Evolutionary conservation across 1,284 basidiomycete genomes (phyloP), one percentile per base, ranked within the genome.

Genomic region (Irpex sp.): DNA sequence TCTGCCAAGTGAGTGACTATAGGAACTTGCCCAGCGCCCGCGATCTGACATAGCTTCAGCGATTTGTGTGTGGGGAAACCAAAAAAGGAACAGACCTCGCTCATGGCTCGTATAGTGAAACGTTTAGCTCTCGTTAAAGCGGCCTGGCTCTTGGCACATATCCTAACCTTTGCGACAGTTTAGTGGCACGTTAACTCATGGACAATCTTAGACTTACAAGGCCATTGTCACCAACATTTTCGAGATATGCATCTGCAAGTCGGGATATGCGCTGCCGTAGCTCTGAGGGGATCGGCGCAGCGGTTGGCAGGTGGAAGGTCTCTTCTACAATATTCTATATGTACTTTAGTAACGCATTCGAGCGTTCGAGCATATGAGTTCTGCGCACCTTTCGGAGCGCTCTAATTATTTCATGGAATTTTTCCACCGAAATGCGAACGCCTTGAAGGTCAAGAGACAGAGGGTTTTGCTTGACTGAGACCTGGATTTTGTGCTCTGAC

Each of bases 261-360:
- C 88, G 84, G n/a, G 90, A 91, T 66, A 92, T 83, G 31, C 80
- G 80, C 65, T 86, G 84, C 5, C 88, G 67, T 11, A 85, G 68
- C 65, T 83, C 80, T 5, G 73, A 66, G 1, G 74, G 75, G 31
- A 89, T 70, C 9, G 75, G 73, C 59, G 69, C 70, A 49, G 74
- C 69, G 0, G 78, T 74, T n/a, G 85, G 86, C 21, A 88, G 72
- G 60, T 78, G 72, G 53, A 84, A 76, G 17, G 71, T 74, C 50
- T 85, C 81, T 63, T 83, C 77, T 37, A 77, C 70, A 46, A 90
- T 81, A 19, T 73, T 76, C 88, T 90, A 66, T 31, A 13, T 6
- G 13, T 4, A n/a, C 2, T 19, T 61, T n/a, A 39, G 33, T 17
- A 4, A 15, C 15, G 46, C 1, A 58, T 26, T 4, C n/a, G 37